Percentiles rank a stretch among this genome's conserved stretches.
Evolutionary conservation across 352 stramenopile genomes (phyloP).

Genomic region (Globisporangium yorkense): DNA sequence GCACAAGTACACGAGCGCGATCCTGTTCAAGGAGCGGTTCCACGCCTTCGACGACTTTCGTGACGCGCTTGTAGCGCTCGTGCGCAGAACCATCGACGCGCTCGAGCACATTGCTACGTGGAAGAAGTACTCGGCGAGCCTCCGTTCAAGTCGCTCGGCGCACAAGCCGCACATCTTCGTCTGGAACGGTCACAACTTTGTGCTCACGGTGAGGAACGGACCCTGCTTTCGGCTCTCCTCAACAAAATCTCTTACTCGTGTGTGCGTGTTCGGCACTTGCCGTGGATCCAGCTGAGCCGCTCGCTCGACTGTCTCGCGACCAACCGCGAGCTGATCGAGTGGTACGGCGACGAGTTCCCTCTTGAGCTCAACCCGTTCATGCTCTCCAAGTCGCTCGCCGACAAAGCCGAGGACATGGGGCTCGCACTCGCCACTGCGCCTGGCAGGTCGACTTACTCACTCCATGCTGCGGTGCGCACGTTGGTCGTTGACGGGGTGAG

Average conservation of each 20-base stretch:
- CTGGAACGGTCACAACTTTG: slow-evolving; percentile 51
- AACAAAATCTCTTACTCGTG: neutral
- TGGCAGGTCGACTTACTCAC: slow-evolving; percentile 9
- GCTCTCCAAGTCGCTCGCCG: slow-evolving; percentile 34
- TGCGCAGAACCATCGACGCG: slow-evolving; percentile 21
- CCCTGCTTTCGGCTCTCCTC: neutral
- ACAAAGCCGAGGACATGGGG: slow-evolving; percentile 33
- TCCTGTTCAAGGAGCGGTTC: slow-evolving; percentile 55
- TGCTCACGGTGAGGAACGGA: slow-evolving; percentile 17
- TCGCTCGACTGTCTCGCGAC: slow-evolving; percentile 47
- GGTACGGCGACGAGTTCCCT: slow-evolving; percentile 73
- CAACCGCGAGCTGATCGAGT: slow-evolving; percentile 36
- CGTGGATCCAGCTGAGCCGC: slow-evolving; percentile 23
- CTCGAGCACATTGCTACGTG: slow-evolving; percentile 38
- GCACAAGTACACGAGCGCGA: slow-evolving; percentile 28
- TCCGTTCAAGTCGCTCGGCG: neutral
- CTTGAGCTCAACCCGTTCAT: slow-evolving; percentile 68
- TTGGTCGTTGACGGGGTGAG: neutral
- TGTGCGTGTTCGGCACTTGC: neutral
- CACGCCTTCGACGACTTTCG: slow-evolving; percentile 54
- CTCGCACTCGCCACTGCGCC: slow-evolving; percentile 14
- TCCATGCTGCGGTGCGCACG: slow-evolving; percentile 30
- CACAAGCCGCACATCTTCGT: slow-evolving; percentile 26
- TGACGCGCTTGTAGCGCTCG: slow-evolving; percentile 21
- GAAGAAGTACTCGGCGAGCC: slow-evolving; percentile 8